phyloP scores from a whole-genome alignment of 371 early-diverging fungal genomes.

The Mycotypha africana region DNA sequence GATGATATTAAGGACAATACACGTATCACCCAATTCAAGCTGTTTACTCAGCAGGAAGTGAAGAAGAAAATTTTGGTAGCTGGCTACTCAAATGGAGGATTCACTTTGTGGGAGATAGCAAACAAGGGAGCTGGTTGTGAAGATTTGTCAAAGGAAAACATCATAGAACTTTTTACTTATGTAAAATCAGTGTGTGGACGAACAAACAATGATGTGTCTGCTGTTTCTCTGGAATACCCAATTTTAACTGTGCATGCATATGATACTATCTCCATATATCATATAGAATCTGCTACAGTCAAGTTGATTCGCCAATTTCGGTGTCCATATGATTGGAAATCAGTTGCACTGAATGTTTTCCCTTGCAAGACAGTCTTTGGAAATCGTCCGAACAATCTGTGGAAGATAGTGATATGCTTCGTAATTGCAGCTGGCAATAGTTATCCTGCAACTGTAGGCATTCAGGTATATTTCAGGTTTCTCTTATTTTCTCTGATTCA shows the following conservation, averaged over 20 bases:
- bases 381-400: background rate
- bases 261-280: conserved; percentile 30
- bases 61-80: conserved; percentile 19
- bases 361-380: no score
- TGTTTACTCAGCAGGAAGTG: no score
- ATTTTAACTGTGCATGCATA: no score
- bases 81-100: conserved; percentile 41
- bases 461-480: conserved; percentile 32
- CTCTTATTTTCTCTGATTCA: no score
- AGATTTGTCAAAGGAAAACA: no score
- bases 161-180: no score
- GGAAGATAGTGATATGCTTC: conserved; percentile 31
- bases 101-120: conserved; percentile 29
- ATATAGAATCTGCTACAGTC: conserved; percentile 7
- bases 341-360: conserved; percentile 19
- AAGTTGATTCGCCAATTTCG: conserved; percentile 26
- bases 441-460: conserved; percentile 26
- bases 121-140: no score
- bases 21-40: no score
- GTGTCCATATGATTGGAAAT: conserved; percentile 31
- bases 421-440: conserved; percentile 18
- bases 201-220: no score
- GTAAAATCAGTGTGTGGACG: no score
- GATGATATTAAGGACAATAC: no score
- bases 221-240: no score